Conservation (phyloP, 345 rosid species). For the Pistacia vera region DNA sequence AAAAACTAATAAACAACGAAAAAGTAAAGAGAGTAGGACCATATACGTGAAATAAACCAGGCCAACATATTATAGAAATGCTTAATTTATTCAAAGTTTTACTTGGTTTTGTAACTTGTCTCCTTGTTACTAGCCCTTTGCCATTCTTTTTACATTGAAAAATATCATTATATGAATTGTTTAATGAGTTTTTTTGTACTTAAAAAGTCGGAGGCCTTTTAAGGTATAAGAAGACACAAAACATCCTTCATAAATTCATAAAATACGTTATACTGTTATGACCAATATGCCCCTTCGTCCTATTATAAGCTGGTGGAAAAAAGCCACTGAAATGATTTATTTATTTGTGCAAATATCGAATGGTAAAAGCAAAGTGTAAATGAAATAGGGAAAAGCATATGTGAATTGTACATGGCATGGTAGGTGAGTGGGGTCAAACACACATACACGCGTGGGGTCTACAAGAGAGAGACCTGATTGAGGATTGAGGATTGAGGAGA, state of each 20-base stretch:
- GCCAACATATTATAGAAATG: neutral
- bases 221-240: neutral
- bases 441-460: conserved; percentile 14
- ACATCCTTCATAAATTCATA: neutral
- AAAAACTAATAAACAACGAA: neutral
- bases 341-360: no score
- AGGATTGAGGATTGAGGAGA: conserved; percentile 33
- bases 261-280: neutral
- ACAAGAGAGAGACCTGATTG: conserved; percentile 3
- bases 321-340: neutral
- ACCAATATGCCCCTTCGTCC: neutral
- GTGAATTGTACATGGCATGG: neutral
- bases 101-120: conserved; percentile 22
- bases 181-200: neutral
- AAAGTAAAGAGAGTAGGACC: neutral
- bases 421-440: conserved; percentile 1
- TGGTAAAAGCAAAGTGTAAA: no score
- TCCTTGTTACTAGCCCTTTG: conserved; percentile 31
- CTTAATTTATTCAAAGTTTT: conserved; percentile 11
- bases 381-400: no score
- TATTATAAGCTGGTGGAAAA: neutral
- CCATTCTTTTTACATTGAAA: conserved; percentile 31
- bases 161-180: conserved; percentile 16
- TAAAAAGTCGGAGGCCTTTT: conserved; percentile 28
- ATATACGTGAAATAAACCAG: neutral